phyloP scores from a whole-genome alignment of 768 basidiomycete species.

The Lactarius indigo region DNA sequence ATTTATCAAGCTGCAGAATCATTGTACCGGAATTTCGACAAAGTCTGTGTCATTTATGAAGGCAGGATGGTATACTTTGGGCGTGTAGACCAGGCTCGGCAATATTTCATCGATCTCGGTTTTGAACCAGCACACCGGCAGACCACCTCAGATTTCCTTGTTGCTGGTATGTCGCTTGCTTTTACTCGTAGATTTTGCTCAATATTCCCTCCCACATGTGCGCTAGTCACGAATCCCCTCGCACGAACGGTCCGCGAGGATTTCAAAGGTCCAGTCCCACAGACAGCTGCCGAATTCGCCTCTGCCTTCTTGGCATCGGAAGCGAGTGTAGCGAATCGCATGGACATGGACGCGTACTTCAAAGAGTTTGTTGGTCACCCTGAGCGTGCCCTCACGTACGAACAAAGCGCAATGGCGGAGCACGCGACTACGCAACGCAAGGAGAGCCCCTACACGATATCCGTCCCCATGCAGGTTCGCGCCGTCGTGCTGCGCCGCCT shows the following conservation, averaged over 20 bases:
- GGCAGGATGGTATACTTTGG: conserved; percentile 84
- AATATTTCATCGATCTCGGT: conserved; percentile 74
- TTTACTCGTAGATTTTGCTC: too few species aligned
- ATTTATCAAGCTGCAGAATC: conserved; percentile 66
- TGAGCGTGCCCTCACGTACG: conserved; percentile 43
- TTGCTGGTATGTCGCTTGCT: conserved; percentile 33
- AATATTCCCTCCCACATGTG: neutral
- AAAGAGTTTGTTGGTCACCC: conserved; percentile 43
- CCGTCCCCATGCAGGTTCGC: conserved; percentile 36
- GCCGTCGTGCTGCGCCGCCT: conserved; percentile 36
- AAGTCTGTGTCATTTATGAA: conserved; percentile 78
- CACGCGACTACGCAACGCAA: conserved; percentile 44
- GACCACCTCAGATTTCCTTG: conserved; percentile 78
- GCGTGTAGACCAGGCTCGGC: conserved; percentile 63
- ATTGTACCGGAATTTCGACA: conserved; percentile 79
- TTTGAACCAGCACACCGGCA: conserved; percentile 75
- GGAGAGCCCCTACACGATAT: conserved; percentile 38
- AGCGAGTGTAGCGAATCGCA: conserved; percentile 41
- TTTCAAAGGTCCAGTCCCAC: conserved; percentile 42
- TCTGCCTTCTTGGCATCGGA: conserved; percentile 35
- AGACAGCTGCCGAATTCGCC: conserved; percentile 56
- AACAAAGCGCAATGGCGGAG: conserved; percentile 47
- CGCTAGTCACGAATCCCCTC: conserved; percentile 53
- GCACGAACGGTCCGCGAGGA: conserved; percentile 51
- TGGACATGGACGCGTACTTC: conserved; percentile 46